A percentile compares a stretch with the other conserved stretches of the same genome.
phyloP scores from a whole-genome alignment of 768 basidiomycete species.

The Agrocybe pediades region DNA sequence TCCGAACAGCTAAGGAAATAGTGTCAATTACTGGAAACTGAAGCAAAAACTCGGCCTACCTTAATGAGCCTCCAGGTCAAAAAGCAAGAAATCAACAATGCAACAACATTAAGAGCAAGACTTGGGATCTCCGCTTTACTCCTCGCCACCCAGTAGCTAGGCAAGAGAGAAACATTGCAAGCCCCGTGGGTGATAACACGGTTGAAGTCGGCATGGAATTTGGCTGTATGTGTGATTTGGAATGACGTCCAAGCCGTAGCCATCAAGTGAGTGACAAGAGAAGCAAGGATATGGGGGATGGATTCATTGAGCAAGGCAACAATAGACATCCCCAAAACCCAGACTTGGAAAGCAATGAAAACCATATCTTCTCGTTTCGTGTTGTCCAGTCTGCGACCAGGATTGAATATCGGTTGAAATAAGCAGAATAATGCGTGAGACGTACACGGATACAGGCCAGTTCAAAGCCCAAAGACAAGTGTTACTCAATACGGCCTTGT shows the following conservation, averaged over 20 bases:
- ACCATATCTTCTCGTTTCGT: conserved; percentile 79
- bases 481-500: conserved; percentile 38
- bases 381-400: conserved; percentile 58
- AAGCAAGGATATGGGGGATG: conserved; percentile 78
- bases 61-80: conserved; percentile 77
- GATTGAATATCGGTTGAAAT: conserved; percentile 6
- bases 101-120: conserved; percentile 60
- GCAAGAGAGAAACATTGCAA: conserved; percentile 58
- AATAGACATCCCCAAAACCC: conserved; percentile 78
- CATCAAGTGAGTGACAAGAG: conserved; percentile 70
- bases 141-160: conserved; percentile 66
- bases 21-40: neutral
- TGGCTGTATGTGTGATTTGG: conserved; percentile 61
- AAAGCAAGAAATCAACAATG: conserved; percentile 60
- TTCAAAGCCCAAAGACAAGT: conserved; percentile 63
- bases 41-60: conserved; percentile 36
- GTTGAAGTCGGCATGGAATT: conserved; percentile 58
- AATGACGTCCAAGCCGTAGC: conserved; percentile 74
- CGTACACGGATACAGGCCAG: conserved; percentile 73
- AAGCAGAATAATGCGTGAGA: conserved; percentile 7
- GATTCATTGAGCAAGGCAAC: conserved; percentile 77
- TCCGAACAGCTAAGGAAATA: conserved; percentile 56
- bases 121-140: conserved; percentile 63
- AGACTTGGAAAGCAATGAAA: conserved; percentile 78
- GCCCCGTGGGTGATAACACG: conserved; percentile 64